These are phyloP conservation scores for Zanthoxylum bungeanum DNA, from an alignment of 345 rosid species.

Conservation along the genomic window DNA sequence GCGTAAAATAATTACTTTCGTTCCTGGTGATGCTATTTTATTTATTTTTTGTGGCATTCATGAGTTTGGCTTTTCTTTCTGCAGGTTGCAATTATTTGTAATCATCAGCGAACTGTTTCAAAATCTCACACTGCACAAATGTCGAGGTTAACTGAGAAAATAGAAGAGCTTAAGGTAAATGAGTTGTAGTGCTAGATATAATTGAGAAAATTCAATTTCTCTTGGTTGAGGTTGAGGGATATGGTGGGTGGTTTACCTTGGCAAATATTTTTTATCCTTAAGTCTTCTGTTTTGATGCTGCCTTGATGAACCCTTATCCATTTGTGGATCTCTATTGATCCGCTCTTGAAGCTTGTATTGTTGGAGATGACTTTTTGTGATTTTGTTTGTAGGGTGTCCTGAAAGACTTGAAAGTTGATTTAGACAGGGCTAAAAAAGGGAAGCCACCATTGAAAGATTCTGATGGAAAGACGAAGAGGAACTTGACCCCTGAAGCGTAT, in stretches of 20 bases:
- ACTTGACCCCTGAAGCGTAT: conserved; percentile 81
- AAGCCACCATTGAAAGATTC: conserved; percentile 81
- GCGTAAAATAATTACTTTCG: neutral
- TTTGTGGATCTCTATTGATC: no score
- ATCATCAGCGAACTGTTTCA: conserved; percentile 91
- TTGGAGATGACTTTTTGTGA: conserved; percentile 15
- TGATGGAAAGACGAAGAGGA: conserved; percentile 83
- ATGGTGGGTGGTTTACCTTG: neutral
- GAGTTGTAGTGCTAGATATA: no score
- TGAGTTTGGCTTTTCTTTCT: conserved; percentile 18
- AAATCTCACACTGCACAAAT: conserved; percentile 83
- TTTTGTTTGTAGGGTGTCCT: conserved; percentile 47
- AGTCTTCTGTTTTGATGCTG: no score
- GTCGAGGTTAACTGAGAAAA: conserved; percentile 65
- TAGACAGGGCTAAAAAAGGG: conserved; percentile 82
- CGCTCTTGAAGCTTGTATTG: neutral
- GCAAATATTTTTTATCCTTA: no score
- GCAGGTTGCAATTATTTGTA: conserved; percentile 99
- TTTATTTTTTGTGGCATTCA: neutral
- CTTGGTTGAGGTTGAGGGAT: neutral
- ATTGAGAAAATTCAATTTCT: neutral
- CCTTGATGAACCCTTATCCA: no score
- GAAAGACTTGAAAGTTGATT: conserved; percentile 65
- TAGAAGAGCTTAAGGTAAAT: conserved; percentile 86
- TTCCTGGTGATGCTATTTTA: neutral